Conservation (phyloP, 768 basidiomycete genomes). For the Psilocybe azurescens region DNA sequence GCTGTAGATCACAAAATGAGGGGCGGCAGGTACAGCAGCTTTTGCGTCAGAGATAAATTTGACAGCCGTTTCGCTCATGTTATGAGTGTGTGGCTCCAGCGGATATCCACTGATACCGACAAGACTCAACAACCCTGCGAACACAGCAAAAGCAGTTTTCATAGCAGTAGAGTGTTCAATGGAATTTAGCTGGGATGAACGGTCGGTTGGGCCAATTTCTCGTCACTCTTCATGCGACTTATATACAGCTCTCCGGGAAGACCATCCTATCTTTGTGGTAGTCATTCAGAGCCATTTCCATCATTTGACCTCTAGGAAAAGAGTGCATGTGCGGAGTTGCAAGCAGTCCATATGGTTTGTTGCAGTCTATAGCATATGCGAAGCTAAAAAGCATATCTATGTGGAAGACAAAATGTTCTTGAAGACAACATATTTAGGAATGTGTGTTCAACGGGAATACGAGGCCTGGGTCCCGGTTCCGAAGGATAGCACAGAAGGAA, state of each 20-base stretch:
- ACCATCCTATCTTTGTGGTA: background rate
- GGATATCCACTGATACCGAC: constrained; percentile 11
- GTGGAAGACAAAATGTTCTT: constrained; percentile 2
- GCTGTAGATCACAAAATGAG: constrained; percentile 53
- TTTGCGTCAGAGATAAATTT: constrained; percentile 14
- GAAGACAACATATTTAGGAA: background rate
- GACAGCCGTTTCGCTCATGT: constrained; percentile 15
- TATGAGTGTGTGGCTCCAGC: constrained; percentile 7
- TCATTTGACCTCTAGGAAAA: background rate
- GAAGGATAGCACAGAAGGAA: background rate
- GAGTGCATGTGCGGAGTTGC: background rate
- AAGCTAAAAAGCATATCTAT: constrained; percentile 4
- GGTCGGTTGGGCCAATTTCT: background rate
- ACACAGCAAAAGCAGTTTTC: constrained; percentile 13
- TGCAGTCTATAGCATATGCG: background rate
- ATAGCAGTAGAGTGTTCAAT: background rate
- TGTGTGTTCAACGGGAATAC: constrained; percentile 5
- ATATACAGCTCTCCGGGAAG: constrained; percentile 7
- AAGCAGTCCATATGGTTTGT: constrained; percentile 3
- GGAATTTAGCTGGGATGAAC: constrained; percentile 1
- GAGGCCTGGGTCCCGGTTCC: constrained; percentile 6
- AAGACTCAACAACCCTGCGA: constrained; percentile 16
- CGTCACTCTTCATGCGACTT: background rate
- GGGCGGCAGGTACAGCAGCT: constrained; percentile 45
- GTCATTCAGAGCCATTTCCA: background rate